A percentile compares a stretch with the other conserved stretches of the same genome.
Evolutionary conservation across 2,329 filamentous ascomycete genomes (phyloP).

Genomic region (Beauveria bassiana): DNA sequence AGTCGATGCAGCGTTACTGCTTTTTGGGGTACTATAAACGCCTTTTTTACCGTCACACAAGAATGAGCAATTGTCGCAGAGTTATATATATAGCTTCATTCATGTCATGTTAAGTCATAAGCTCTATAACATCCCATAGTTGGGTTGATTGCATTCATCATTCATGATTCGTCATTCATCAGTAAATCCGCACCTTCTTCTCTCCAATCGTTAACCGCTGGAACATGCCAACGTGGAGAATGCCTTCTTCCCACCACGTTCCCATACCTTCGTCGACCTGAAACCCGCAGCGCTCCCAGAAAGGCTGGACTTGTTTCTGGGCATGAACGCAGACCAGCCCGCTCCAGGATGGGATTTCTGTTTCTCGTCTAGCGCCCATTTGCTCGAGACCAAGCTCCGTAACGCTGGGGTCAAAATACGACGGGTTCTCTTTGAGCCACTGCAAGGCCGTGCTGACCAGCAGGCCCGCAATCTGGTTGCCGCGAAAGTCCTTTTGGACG

Average conservation of each 20-base stretch:
- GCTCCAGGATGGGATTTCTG: constrained; percentile 53
- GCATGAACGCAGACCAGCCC: constrained; percentile 76
- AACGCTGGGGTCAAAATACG: constrained; percentile 44
- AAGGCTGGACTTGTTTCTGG: constrained; percentile 54
- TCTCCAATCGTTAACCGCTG: constrained; percentile 33
- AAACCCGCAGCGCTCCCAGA: constrained; percentile 71
- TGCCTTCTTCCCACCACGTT: constrained; percentile 75
- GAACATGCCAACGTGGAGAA: constrained; percentile 81
- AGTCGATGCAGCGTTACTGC: no score
- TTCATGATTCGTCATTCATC: background rate
- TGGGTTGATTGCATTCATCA: background rate
- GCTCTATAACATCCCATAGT: background rate
- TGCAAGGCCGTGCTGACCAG: constrained; percentile 59
- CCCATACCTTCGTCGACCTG: constrained; percentile 64
- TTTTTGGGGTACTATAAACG: no score
- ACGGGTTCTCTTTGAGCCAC: constrained; percentile 59
- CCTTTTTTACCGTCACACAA: no score
- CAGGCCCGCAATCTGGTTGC: constrained; percentile 54
- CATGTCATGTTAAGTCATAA: constrained; percentile 1
- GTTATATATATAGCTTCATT: background rate
- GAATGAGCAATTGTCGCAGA: background rate
- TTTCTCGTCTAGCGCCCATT: constrained; percentile 30
- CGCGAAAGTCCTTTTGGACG: constrained; percentile 57
- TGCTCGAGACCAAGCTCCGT: constrained; percentile 36
- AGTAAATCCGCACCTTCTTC: constrained; percentile 20